Evolutionary conservation across 169 alveolate species (phyloP), one percentile per base, ranked within the genome.

Genomic region (Eimeria tenella): DNA sequence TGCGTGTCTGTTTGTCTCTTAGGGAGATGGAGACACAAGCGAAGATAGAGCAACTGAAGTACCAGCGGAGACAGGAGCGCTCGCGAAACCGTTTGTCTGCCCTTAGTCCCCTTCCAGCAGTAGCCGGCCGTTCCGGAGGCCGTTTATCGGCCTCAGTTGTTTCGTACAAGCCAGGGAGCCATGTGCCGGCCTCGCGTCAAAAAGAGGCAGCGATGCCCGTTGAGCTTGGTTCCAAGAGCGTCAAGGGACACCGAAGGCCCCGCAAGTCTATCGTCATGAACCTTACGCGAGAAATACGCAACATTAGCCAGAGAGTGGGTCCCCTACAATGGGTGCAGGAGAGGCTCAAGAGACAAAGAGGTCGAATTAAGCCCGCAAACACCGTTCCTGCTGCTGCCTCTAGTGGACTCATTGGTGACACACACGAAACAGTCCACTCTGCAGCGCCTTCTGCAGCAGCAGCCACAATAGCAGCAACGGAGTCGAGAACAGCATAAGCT

Each of bases 91-190:
- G 77, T 23, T n/a, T 13, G 77, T 68, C 77, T 13, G 77, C 13
- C 77, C n/a, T 23, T 23, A 23, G 11, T n/a, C 31, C 97, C 97
- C 42, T 2, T 31, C 58, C 95, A 94, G 56, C 58, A 73, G 58
- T 4, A 25, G 56, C 58, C 1, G 83, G 31, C 10, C 83, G 15
- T 73, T 8, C 21, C 0, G 56, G 83, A 25, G 60, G 56, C 21
- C 52, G 83, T 5, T 55, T 73, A 15, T 21, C 83, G 10, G 56
- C 56, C 13, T 50, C 83, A 6, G 83, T 73, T 42, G 83, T 42
- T 73, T 21, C 83, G n/a, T 21, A 73, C 31, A 68, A 68, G 31
- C 42, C 42, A 11, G 31, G 77, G 9, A 23, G n/a, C 42, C 77
- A 68, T 68, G 55, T 68, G 49, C 77, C 31, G 13, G 49, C 77